A percentile compares a stretch with the other conserved stretches of the same genome.
phyloP scores from a whole-genome alignment of 305 asterid genomes.

The Fraxinus paxiana region DNA sequence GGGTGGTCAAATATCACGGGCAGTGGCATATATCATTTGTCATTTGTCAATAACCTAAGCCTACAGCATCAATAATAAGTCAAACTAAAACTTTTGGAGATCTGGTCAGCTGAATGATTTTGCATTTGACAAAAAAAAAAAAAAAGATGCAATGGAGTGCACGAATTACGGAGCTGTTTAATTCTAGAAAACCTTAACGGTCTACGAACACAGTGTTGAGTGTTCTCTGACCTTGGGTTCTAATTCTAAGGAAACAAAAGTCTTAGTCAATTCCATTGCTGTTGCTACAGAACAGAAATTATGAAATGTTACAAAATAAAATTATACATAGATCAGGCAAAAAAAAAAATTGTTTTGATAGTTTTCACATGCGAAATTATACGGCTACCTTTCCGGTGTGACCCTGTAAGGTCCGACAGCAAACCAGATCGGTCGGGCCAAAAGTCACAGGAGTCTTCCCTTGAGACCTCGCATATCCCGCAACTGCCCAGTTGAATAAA shows the following conservation, averaged over 20 bases:
- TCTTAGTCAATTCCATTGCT: background rate
- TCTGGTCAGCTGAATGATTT: background rate
- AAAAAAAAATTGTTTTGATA: background rate
- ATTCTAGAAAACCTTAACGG: background rate
- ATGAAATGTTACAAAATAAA: background rate
- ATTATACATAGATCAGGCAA: background rate
- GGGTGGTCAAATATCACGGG: background rate
- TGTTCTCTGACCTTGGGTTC: background rate
- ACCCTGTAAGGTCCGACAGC: slow-evolving; percentile 93
- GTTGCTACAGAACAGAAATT: background rate
- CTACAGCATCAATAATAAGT: background rate
- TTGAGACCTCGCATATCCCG: slow-evolving; percentile 74
- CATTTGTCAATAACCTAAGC: background rate
- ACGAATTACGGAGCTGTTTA: background rate
- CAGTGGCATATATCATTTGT: background rate
- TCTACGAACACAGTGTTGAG: background rate
- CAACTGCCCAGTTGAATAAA: slow-evolving; percentile 45
- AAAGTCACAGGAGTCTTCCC: slow-evolving; percentile 75
- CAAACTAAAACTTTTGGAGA: background rate
- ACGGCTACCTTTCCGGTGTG: slow-evolving; percentile 83
- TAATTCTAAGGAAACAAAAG: background rate
- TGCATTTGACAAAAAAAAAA: background rate
- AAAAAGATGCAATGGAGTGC: background rate
- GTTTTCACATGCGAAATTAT: background rate
- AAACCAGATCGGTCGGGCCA: slow-evolving; percentile 95